Conservation (phyloP, 2,329 filamentous ascomycete genomes). For the Ophioceras dolichostomum region DNA sequence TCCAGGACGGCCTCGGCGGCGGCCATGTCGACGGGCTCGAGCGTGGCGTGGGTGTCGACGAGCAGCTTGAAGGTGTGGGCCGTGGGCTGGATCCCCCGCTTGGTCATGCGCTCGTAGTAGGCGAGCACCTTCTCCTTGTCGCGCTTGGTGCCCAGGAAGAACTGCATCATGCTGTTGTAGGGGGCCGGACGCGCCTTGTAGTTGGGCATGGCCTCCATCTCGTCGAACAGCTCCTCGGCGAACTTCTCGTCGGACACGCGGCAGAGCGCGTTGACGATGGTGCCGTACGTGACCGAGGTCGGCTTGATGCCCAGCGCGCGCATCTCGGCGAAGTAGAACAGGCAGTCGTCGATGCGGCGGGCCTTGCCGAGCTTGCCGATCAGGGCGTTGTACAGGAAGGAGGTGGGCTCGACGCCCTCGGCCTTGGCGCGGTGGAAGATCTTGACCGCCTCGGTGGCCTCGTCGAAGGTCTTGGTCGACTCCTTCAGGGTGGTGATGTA, state of each 20-base stretch:
- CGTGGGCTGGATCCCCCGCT: constrained; percentile 76
- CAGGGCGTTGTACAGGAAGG: constrained; percentile 94
- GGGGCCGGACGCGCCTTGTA: constrained; percentile 96
- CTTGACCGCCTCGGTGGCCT: constrained; percentile 91
- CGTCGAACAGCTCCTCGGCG: constrained; percentile 93
- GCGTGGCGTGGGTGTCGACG: constrained; percentile 86
- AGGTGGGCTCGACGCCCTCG: constrained; percentile 90
- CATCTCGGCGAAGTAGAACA: constrained; percentile 99
- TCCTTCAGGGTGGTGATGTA: constrained; percentile 99
- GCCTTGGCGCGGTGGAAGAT: constrained; percentile 91
- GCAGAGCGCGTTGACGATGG: constrained; percentile 94
- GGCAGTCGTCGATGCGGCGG: constrained; percentile 91
- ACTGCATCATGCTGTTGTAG: constrained; percentile 99
- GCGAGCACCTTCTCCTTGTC: constrained; percentile 86
- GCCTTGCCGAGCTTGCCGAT: constrained; percentile 98
- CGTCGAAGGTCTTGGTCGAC: constrained; percentile 93
- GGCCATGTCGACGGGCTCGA: constrained; percentile 81
- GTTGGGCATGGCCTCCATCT: constrained; percentile 98
- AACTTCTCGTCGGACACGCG: constrained; percentile 96
- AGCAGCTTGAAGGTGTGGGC: constrained; percentile 96
- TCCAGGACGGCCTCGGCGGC: constrained; percentile 77
- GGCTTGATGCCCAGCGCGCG: constrained; percentile 83
- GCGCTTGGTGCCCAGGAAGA: constrained; percentile 94
- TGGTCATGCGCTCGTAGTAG: constrained; percentile 92
- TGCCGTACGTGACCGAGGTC: constrained; percentile 95